Conservation (phyloP, 257 asterid species). For the Sherardia arvensis region DNA sequence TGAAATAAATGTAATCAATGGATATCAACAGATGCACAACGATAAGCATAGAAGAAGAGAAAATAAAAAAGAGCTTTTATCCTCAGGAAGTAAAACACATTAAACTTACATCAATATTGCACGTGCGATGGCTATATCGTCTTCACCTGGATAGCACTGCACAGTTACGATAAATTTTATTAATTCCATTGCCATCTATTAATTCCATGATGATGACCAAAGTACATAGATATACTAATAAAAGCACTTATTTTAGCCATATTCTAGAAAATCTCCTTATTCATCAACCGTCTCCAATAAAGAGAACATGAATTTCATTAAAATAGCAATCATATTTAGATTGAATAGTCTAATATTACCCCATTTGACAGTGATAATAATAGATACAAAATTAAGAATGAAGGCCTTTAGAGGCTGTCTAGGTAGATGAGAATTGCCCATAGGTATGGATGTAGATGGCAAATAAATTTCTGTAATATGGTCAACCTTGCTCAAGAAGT, state of each 20-base stretch:
- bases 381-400: background rate
- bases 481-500: constrained; percentile 89
- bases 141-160: constrained; percentile 99
- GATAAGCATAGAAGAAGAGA: background rate
- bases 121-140: constrained; percentile 83
- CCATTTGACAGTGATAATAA: background rate
- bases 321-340: background rate
- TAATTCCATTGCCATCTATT: background rate
- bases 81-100: background rate
- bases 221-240: background rate
- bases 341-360: background rate
- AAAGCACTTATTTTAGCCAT: background rate
- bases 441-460: background rate
- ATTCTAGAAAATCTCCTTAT: background rate
- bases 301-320: background rate
- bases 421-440: background rate
- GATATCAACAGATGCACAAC: background rate
- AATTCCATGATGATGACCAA: background rate
- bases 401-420: background rate
- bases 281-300: background rate
- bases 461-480: background rate
- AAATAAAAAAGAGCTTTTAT: background rate
- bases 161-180: constrained; percentile 18
- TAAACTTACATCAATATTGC: constrained; percentile 79
- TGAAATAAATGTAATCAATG: background rate